Percentiles rank a stretch among this genome's conserved stretches.
Conservation (phyloP, 805 yeast species). For the Pichia rugopelliculosa region DNA sequence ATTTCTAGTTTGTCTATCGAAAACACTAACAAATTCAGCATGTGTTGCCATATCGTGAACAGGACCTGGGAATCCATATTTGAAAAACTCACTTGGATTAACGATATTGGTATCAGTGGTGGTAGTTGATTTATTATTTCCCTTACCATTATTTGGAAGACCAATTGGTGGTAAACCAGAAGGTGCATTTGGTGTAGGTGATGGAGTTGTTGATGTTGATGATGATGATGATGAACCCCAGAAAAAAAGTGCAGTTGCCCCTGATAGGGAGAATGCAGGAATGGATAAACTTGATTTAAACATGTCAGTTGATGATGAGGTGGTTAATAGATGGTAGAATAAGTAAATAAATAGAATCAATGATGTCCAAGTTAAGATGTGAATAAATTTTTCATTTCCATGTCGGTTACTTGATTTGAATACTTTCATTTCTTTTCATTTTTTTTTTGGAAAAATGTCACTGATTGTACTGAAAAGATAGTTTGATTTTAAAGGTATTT, state of each 20-base stretch:
- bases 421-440: neutral
- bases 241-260: slow-evolving; percentile 22
- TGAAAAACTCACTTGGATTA: slow-evolving; percentile 75
- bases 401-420: neutral
- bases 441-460: too few relatives aligned
- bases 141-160: slow-evolving; percentile 8
- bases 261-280: slow-evolving; percentile 18
- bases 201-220: neutral
- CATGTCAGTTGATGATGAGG: slow-evolving; percentile 3
- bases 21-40: slow-evolving; percentile 77
- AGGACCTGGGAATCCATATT: slow-evolving; percentile 95
- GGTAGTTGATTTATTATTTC: neutral
- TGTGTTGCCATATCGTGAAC: slow-evolving; percentile 72
- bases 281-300: slow-evolving; percentile 11
- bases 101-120: slow-evolving; percentile 31
- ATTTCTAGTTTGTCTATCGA: slow-evolving; percentile 74
- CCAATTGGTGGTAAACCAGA: slow-evolving; percentile 12
- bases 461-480: too few relatives aligned
- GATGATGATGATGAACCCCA: slow-evolving; percentile 23
- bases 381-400: neutral
- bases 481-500: too few relatives aligned
- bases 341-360: neutral
- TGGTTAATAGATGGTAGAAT: neutral
- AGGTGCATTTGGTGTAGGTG: slow-evolving; percentile 13
- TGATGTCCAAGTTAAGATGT: neutral